Percentiles rank a stretch among this genome's conserved stretches.
These are phyloP conservation scores for Helianthus tuberosus DNA, from an alignment of 129 eudicot species.

Conservation along the genomic window DNA sequence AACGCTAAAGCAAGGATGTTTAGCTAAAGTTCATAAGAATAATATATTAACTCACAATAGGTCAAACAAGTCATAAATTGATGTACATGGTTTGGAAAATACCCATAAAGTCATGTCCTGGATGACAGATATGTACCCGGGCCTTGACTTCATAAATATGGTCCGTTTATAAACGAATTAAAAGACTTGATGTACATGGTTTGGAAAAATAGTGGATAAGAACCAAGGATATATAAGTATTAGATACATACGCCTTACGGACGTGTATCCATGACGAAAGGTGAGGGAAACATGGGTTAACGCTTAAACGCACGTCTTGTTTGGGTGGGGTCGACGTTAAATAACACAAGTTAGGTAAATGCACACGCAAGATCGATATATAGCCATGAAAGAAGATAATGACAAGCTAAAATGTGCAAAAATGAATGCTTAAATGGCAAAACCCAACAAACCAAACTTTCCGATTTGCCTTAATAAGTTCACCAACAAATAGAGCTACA, in stretches of 20 bases:
- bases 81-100: too few relatives aligned
- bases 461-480: slow-evolving; percentile 32
- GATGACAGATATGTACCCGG: not conserved
- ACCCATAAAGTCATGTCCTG: not conserved
- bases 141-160: not conserved
- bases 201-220: not conserved
- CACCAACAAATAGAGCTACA: slow-evolving; percentile 38
- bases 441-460: slow-evolving; percentile 36
- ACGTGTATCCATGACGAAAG: not conserved
- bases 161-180: not conserved
- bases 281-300: not conserved
- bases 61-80: slow-evolving; percentile 26
- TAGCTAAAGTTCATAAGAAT: slow-evolving; percentile 19
- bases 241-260: not conserved
- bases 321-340: not conserved
- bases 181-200: not conserved
- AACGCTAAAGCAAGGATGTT: slow-evolving; percentile 10
- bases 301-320: not conserved
- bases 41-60: slow-evolving; percentile 23
- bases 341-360: slow-evolving; percentile 4
- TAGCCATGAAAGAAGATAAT: slow-evolving; percentile 29
- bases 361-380: slow-evolving; percentile 17
- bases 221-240: not conserved
- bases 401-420: slow-evolving; percentile 15
- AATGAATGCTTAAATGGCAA: slow-evolving; percentile 20